phyloP scores from a whole-genome alignment of 306 rosid genomes.

The Prunus salicina region DNA sequence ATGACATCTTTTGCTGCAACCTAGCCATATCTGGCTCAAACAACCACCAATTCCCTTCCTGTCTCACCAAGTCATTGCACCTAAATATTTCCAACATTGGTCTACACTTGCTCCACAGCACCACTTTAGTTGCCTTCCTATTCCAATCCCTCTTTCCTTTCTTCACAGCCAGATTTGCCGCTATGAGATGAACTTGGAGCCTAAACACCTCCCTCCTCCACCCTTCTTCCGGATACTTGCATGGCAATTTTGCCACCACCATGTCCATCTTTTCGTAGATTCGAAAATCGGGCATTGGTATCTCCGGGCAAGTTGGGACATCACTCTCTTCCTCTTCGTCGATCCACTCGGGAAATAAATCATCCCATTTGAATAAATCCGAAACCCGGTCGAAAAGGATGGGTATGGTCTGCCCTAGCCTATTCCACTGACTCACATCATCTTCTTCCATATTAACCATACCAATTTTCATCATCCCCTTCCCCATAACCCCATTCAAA shows the following conservation, averaged over 20 bases:
- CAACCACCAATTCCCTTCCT: slow-evolving; percentile 84
- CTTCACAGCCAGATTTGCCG: slow-evolving; percentile 58
- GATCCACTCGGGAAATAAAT: slow-evolving; percentile 88
- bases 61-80: slow-evolving; percentile 62
- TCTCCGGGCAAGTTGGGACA: slow-evolving; percentile 75
- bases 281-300: slow-evolving; percentile 69
- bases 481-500: slow-evolving; percentile 36
- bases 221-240: slow-evolving; percentile 57
- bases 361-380: slow-evolving; percentile 72
- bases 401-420: slow-evolving; percentile 21
- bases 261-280: slow-evolving; percentile 45
- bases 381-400: slow-evolving; percentile 61
- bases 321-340: slow-evolving; percentile 92
- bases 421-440: slow-evolving; percentile 55
- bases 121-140: slow-evolving; percentile 44
- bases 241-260: slow-evolving; percentile 74
- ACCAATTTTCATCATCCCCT: slow-evolving; percentile 70
- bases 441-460: slow-evolving; percentile 69
- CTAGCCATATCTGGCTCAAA: slow-evolving; percentile 46
- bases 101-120: slow-evolving; percentile 69
- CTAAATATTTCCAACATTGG: slow-evolving; percentile 88
- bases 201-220: slow-evolving; percentile 77
- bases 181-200: slow-evolving; percentile 74
- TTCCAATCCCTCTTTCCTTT: slow-evolving; percentile 59
- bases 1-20: slow-evolving; percentile 61